Evolutionary conservation across 345 rosid species (phyloP).

Genomic region (Anacardium occidentale): DNA sequence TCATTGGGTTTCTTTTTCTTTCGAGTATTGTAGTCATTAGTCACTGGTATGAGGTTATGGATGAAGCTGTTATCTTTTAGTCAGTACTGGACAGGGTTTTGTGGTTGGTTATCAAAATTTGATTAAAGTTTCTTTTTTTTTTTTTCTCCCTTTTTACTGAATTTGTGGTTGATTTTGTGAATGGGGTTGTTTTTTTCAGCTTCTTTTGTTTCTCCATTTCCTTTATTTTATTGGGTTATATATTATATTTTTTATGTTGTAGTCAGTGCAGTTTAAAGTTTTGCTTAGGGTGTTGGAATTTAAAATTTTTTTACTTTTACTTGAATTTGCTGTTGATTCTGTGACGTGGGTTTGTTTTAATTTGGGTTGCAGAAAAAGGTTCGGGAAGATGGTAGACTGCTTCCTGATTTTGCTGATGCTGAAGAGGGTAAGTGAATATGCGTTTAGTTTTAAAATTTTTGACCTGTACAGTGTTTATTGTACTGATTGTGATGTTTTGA

Average conservation of each 20-base stretch:
- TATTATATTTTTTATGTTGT: background rate
- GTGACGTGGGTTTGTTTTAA: constrained; percentile 9
- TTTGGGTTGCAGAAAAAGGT: constrained; percentile 64
- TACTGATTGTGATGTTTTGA: constrained; percentile 15
- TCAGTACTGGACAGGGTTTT: background rate
- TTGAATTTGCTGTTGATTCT: constrained; percentile 19
- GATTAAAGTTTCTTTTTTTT: background rate
- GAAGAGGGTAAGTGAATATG: constrained; percentile 62
- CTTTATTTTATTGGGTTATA: background rate
- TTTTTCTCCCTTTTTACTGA: too few relatives aligned
- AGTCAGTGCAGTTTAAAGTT: background rate
- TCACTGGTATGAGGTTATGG: background rate
- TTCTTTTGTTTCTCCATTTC: background rate
- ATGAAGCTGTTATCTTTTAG: background rate
- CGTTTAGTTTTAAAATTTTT: background rate
- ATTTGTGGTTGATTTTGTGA: constrained; percentile 22
- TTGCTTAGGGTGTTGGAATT: background rate
- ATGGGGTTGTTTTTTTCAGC: constrained; percentile 2
- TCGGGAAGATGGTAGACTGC: constrained; percentile 74
- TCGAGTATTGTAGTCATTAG: too few relatives aligned
- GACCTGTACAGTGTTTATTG: constrained; percentile 2
- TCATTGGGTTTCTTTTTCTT: background rate
- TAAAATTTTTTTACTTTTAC: background rate
- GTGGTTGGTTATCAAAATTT: background rate
- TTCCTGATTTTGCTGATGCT: constrained; percentile 82